Evolutionary conservation across 306 rosid genomes (phyloP).

Genomic region (Heteromeles arbutifolia): DNA sequence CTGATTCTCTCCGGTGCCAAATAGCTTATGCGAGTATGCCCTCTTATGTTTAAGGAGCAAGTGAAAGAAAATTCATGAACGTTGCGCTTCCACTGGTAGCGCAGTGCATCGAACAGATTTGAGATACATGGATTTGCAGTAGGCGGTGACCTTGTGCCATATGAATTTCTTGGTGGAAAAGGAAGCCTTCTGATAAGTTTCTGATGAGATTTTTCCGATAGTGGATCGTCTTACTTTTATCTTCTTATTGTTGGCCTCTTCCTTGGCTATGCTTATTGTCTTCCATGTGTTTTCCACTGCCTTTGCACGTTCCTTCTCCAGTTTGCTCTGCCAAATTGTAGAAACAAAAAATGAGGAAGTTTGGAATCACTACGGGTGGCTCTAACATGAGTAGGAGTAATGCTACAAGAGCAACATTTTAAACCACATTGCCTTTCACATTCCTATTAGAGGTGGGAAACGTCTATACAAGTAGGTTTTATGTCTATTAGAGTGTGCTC

Average conservation of each 20-base stretch:
- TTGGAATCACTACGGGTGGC: too few relatives aligned
- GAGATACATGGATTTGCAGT: slow-evolving; percentile 13
- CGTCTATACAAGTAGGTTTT: too few relatives aligned
- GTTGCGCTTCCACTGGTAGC: neutral
- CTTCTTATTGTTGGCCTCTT: slow-evolving; percentile 50
- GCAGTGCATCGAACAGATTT: neutral
- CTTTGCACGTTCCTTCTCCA: slow-evolving; percentile 42
- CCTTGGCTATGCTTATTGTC: slow-evolving; percentile 35
- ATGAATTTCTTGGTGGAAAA: slow-evolving; percentile 7
- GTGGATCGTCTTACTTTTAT: slow-evolving; percentile 35
- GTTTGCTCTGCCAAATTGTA: slow-evolving; percentile 29
- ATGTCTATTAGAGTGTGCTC: too few relatives aligned
- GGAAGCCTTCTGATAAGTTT: neutral
- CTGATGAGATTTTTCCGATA: slow-evolving; percentile 26
- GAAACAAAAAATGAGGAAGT: too few relatives aligned
- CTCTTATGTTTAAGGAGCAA: too few relatives aligned
- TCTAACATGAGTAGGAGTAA: too few relatives aligned
- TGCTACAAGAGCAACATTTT: neutral
- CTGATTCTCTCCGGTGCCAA: too few relatives aligned
- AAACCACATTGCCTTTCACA: too few relatives aligned
- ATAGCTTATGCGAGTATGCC: too few relatives aligned
- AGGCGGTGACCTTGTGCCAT: slow-evolving; percentile 11
- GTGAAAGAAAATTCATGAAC: neutral
- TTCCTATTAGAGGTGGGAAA: too few relatives aligned
- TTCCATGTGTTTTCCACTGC: slow-evolving; percentile 32